Evolutionary conservation across 139 green algal genomes (phyloP).

Genomic region (Astrephomene gubernaculifera): DNA sequence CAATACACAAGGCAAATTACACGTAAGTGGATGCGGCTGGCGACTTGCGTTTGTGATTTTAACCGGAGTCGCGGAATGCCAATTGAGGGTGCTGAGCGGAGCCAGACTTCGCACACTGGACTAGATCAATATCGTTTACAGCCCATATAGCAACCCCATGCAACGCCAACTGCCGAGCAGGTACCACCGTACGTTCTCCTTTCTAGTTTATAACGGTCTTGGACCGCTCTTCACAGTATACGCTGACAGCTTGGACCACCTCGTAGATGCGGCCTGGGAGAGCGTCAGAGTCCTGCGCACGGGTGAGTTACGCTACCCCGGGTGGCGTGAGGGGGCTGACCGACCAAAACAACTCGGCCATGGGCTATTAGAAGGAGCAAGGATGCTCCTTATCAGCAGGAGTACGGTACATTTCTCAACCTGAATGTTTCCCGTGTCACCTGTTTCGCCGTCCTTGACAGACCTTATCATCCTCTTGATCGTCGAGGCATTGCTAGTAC

Average conservation of each 20-base stretch:
- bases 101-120: too few species aligned
- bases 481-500: constrained; percentile 31
- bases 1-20: not conserved
- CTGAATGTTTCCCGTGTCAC: not conserved
- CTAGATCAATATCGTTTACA: too few species aligned
- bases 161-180: not conserved
- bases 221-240: constrained; percentile 12
- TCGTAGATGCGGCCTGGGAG: constrained; percentile 10
- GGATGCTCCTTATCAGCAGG: too few species aligned
- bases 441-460: constrained; percentile 12
- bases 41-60: too few species aligned
- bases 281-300: not conserved
- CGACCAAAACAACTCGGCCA: too few species aligned
- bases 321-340: too few species aligned
- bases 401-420: too few species aligned
- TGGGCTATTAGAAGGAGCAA: too few species aligned
- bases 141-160: too few species aligned
- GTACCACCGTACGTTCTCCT: constrained; percentile 9
- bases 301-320: too few species aligned
- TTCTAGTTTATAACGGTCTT: constrained; percentile 18
- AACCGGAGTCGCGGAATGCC: not conserved
- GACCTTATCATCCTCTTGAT: constrained; percentile 30
- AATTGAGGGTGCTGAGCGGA: not conserved
- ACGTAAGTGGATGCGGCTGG: constrained; percentile 8
- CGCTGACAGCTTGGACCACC: not conserved